phyloP scores from a whole-genome alignment of 2,329 filamentous ascomycete genomes.

The Helicocarpus griseus region DNA sequence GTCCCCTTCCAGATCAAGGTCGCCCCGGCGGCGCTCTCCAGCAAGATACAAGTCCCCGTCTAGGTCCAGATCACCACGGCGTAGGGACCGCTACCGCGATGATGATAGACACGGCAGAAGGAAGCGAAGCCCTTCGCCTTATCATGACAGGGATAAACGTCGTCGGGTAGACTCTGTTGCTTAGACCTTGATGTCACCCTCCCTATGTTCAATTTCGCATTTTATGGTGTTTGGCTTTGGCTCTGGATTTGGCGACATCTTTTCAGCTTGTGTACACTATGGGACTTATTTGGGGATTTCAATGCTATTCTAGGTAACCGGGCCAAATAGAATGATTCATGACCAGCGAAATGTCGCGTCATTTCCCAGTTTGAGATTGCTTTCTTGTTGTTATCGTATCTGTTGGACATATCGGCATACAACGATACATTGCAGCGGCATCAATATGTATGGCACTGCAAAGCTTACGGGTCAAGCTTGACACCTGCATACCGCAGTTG shows the following conservation, averaged over 20 bases:
- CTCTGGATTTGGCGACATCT: background rate
- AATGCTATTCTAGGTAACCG: too few species aligned
- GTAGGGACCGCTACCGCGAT: slow-evolving; percentile 35
- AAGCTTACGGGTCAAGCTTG: too few species aligned
- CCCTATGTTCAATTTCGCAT: background rate
- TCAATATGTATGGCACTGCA: too few species aligned
- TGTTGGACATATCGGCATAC: too few species aligned
- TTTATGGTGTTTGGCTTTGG: background rate
- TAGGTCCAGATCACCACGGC: slow-evolving; percentile 12
- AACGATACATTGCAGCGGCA: too few species aligned
- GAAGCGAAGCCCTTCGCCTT: slow-evolving; percentile 35
- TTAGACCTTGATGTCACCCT: background rate
- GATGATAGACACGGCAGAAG: slow-evolving; percentile 23
- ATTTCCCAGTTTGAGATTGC: too few species aligned
- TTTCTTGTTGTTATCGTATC: background rate
- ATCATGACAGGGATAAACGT: slow-evolving; percentile 33
- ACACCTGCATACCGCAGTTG: too few species aligned
- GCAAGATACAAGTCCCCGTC: slow-evolving; percentile 36
- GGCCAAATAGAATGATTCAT: background rate
- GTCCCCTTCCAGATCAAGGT: slow-evolving; percentile 15
- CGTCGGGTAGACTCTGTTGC: slow-evolving; percentile 22
- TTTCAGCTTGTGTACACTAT: background rate
- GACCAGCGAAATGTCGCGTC: background rate
- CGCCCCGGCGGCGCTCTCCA: slow-evolving; percentile 40
- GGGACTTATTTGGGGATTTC: too few species aligned